phyloP scores from a whole-genome alignment of 768 basidiomycete genomes.

The Tylopilus sp. region DNA sequence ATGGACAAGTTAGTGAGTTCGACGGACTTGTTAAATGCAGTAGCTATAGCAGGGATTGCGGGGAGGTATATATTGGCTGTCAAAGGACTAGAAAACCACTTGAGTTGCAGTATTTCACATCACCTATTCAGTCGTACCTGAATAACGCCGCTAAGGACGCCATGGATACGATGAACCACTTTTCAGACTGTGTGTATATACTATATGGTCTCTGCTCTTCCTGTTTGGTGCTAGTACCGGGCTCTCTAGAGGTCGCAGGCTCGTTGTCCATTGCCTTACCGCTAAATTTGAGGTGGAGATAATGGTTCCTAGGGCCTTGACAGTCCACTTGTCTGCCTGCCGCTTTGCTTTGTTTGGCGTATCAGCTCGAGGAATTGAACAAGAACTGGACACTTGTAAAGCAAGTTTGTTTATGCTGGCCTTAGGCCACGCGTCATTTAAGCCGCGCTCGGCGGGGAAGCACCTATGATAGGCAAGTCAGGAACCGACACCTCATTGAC shows the following conservation, averaged over 20 bases:
- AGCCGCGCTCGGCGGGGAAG: not conserved
- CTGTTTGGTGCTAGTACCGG: not conserved
- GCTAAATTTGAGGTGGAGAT: not conserved
- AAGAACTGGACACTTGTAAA: not conserved
- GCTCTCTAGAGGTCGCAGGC: not conserved
- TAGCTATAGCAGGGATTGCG: constrained; percentile 65
- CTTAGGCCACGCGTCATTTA: not conserved
- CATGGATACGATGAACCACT: constrained; percentile 66
- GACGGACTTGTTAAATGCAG: constrained; percentile 55
- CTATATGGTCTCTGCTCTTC: constrained; percentile 33
- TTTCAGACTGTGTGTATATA: constrained; percentile 53
- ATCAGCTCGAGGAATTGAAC: not conserved
- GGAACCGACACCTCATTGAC: not conserved
- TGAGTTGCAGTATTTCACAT: not conserved
- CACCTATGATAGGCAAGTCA: not conserved
- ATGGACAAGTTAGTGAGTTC: constrained; percentile 80
- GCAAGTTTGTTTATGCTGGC: not conserved
- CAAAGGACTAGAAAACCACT: constrained; percentile 45
- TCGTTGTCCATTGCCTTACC: not conserved
- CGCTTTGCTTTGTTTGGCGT: not conserved
- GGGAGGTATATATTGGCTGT: constrained; percentile 80
- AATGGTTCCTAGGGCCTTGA: not conserved
- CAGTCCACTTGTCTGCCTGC: not conserved
- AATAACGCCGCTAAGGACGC: constrained; percentile 62
- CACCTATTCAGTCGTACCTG: constrained; percentile 39